Conservation (phyloP, 108 stramenopile genomes). For the Aurantiochytrium sp. region DNA sequence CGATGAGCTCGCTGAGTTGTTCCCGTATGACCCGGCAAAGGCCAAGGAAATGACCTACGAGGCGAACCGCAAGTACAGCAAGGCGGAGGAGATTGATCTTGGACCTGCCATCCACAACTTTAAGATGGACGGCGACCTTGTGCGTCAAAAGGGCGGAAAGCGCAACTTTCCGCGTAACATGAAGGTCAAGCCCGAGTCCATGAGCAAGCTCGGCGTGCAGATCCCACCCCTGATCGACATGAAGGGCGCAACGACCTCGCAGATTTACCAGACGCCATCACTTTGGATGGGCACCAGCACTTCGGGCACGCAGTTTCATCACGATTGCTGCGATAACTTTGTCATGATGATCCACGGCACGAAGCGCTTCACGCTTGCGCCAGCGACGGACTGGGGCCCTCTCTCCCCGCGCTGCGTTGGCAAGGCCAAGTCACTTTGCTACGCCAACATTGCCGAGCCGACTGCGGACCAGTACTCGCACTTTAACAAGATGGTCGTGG, state of each 20-base stretch:
- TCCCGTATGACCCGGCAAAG: background rate
- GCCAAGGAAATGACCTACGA: background rate
- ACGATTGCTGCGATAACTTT: slow-evolving; percentile 13
- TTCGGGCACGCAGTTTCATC: background rate
- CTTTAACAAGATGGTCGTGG: slow-evolving; percentile 13
- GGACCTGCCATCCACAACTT: background rate
- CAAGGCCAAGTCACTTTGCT: background rate
- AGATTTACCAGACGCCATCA: background rate
- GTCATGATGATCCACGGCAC: slow-evolving; percentile 10
- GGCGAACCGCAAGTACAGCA: background rate
- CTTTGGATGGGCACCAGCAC: slow-evolving; percentile 11
- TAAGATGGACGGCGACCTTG: background rate
- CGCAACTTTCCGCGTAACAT: slow-evolving; percentile 19
- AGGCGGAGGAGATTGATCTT: background rate
- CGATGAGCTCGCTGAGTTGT: background rate
- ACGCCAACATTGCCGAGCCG: slow-evolving; percentile 6
- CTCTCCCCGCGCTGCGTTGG: background rate
- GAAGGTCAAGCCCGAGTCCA: slow-evolving; percentile 17
- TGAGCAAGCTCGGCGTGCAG: background rate
- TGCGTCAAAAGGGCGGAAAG: background rate
- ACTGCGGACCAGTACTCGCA: background rate
- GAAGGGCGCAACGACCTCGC: background rate
- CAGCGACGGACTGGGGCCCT: background rate
- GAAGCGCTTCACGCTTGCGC: slow-evolving; percentile 11
- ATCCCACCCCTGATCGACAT: background rate